These are phyloP conservation scores for Maudiozyma pseudohumilis DNA, from an alignment of 805 yeast species.

Conservation along the genomic window DNA sequence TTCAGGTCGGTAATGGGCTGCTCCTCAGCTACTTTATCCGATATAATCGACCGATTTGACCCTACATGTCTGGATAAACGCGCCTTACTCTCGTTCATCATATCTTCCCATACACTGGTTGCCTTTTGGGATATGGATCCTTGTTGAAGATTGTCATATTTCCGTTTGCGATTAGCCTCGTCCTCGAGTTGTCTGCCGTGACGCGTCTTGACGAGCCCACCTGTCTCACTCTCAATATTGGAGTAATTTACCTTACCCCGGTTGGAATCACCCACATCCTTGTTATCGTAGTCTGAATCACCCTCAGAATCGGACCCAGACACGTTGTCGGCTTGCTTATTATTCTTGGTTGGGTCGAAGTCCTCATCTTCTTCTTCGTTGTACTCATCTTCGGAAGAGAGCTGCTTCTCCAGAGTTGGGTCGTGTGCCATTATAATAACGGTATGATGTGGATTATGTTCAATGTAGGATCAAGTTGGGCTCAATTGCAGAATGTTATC, in stretches of 20 bases:
- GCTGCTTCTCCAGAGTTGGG: conserved; percentile 5
- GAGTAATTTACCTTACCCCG: conserved; percentile 35
- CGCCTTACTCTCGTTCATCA: conserved; percentile 32
- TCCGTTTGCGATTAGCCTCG: conserved; percentile 18
- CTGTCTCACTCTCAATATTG: conserved; percentile 43
- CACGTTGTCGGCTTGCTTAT: conserved; percentile 12
- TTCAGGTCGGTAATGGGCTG: conserved; percentile 4
- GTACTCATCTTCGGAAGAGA: conserved; percentile 21
- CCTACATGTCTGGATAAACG: conserved; percentile 16
- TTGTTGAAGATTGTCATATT: conserved; percentile 25
- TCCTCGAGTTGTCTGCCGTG: conserved; percentile 44
- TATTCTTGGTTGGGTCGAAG: conserved; percentile 28
- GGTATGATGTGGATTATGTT: no score
- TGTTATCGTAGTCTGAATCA: conserved; percentile 24
- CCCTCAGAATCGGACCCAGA: conserved; percentile 21
- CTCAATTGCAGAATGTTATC: no score
- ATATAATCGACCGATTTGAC: conserved; percentile 19
- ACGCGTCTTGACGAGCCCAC: conserved; percentile 65
- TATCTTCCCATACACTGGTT: conserved; percentile 44
- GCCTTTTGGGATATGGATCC: conserved; percentile 32
- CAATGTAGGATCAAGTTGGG: no score
- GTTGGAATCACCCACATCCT: conserved; percentile 18
- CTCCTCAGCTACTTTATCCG: conserved; percentile 7
- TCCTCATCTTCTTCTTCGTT: conserved; percentile 33
- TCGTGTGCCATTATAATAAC: no score